Evolutionary conservation across 257 asterid genomes (phyloP).

Genomic region (Phtheirospermum japonicum): DNA sequence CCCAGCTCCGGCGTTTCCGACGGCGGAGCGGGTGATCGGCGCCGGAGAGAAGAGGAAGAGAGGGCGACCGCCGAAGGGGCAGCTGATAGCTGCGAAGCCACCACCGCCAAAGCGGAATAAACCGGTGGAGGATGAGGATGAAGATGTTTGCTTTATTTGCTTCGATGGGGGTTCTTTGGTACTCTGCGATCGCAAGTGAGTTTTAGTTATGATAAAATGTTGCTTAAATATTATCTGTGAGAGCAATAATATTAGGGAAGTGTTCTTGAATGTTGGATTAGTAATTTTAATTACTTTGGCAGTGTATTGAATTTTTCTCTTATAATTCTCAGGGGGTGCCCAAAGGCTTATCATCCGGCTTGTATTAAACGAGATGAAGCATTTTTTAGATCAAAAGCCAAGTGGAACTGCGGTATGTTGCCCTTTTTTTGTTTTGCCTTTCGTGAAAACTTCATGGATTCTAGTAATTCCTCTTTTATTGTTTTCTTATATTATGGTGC

Average conservation of each 20-base stretch:
- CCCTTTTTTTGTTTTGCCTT: too few species aligned
- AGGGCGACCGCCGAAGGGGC: slow-evolving; percentile 66
- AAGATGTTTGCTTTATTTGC: slow-evolving; percentile 95
- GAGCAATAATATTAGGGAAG: neutral
- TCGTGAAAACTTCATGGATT: too few species aligned
- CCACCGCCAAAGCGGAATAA: slow-evolving; percentile 52
- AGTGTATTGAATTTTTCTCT: slow-evolving; percentile 20
- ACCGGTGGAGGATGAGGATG: slow-evolving; percentile 64
- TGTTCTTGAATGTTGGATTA: neutral
- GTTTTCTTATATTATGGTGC: too few species aligned
- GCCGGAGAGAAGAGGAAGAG: slow-evolving; percentile 57
- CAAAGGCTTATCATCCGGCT: slow-evolving; percentile 94
- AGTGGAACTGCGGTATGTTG: slow-evolving; percentile 79
- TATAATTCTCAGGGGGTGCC: slow-evolving; percentile 76
- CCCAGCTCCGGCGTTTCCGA: slow-evolving; percentile 25
- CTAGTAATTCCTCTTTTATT: too few species aligned
- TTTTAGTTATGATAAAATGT: slow-evolving; percentile 18
- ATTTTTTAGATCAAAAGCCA: slow-evolving; percentile 72
- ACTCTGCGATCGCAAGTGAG: slow-evolving; percentile 95
- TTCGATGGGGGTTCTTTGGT: slow-evolving; percentile 93
- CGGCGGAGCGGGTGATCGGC: slow-evolving; percentile 32
- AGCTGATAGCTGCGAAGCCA: slow-evolving; percentile 24
- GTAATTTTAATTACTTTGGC: slow-evolving; percentile 4
- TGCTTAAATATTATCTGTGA: slow-evolving; percentile 2
- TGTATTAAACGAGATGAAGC: slow-evolving; percentile 92